Conservation (phyloP, 169 alveolate species). For the Plasmodium vivax region DNA sequence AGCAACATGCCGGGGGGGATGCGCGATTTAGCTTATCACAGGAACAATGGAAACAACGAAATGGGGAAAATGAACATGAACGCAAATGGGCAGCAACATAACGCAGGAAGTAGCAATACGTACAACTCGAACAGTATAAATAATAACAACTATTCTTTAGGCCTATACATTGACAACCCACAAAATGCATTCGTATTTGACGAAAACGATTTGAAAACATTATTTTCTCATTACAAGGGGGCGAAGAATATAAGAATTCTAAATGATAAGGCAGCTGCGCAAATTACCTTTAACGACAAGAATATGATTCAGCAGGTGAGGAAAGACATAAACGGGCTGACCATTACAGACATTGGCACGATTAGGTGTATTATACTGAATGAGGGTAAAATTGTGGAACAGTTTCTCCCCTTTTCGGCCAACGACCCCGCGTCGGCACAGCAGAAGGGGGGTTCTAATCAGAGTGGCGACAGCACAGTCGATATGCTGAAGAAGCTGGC, state of each 20-base stretch:
- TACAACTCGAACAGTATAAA: conserved; percentile 10
- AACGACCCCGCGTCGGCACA: conserved; percentile 19
- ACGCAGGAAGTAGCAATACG: not conserved
- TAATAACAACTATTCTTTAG: conserved; percentile 59
- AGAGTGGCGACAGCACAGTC: conserved; percentile 33
- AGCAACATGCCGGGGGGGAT: not conserved
- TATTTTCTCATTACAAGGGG: conserved; percentile 72
- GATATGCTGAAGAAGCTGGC: conserved; percentile 55
- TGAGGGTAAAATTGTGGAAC: conserved; percentile 68
- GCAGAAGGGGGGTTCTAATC: not conserved
- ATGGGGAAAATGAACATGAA: conserved; percentile 14
- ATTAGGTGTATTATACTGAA: conserved; percentile 64
- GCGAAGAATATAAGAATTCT: conserved; percentile 54
- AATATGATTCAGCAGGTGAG: conserved; percentile 74
- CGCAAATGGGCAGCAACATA: not conserved
- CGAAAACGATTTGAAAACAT: conserved; percentile 40
- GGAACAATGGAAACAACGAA: not conserved
- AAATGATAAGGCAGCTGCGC: conserved; percentile 72
- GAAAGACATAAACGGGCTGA: conserved; percentile 72
- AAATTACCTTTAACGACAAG: conserved; percentile 63
- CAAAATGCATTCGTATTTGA: conserved; percentile 69
- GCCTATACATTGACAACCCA: conserved; percentile 67
- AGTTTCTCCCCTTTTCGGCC: conserved; percentile 71
- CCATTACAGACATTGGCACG: conserved; percentile 69
- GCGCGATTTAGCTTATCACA: conserved; percentile 30